Conservation (phyloP, 257 asterid genomes). For the Fraxinus americana region DNA sequence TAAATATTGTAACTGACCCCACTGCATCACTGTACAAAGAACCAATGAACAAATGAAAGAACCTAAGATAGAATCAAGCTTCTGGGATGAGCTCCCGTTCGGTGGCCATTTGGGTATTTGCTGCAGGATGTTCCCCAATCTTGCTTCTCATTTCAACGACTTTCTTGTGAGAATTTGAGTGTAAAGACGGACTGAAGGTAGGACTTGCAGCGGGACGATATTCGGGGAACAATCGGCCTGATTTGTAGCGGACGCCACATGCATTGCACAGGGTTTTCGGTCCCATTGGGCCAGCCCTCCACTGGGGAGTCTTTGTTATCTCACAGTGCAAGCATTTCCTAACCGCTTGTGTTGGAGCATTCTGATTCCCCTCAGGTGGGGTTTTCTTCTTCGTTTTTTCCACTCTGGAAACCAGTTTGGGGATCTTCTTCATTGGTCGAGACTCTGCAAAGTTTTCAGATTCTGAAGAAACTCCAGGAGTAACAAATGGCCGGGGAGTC, state of each 20-base stretch:
- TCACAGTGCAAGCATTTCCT: constrained; percentile 64
- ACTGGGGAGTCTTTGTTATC: constrained; percentile 65
- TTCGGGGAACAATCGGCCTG: constrained; percentile 61
- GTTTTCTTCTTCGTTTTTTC: constrained; percentile 51
- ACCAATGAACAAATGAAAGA: constrained; percentile 39
- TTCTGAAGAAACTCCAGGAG: constrained; percentile 6
- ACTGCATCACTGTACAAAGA: constrained; percentile 46
- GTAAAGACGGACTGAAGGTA: constrained; percentile 51
- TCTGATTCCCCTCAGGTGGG: constrained; percentile 26
- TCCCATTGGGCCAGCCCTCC: constrained; percentile 67
- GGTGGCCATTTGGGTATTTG: constrained; percentile 15
- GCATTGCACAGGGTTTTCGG: constrained; percentile 68
- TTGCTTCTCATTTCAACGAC: constrained; percentile 56
- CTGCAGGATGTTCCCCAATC: not conserved
- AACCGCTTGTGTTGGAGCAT: constrained; percentile 31
- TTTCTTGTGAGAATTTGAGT: constrained; percentile 67
- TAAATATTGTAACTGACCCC: constrained; percentile 28
- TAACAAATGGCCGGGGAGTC: constrained; percentile 37
- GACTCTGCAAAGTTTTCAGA: no score
- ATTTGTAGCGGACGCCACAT: constrained; percentile 61
- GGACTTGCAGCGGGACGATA: constrained; percentile 68
- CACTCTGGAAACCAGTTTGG: not conserved
- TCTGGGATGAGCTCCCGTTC: constrained; percentile 29
- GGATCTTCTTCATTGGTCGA: constrained; percentile 25
- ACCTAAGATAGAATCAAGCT: constrained; percentile 11